Base-by-base conservation (phyloP, 2,329 filamentous ascomycete genomes). In the Onygenales sp. region DNA sequence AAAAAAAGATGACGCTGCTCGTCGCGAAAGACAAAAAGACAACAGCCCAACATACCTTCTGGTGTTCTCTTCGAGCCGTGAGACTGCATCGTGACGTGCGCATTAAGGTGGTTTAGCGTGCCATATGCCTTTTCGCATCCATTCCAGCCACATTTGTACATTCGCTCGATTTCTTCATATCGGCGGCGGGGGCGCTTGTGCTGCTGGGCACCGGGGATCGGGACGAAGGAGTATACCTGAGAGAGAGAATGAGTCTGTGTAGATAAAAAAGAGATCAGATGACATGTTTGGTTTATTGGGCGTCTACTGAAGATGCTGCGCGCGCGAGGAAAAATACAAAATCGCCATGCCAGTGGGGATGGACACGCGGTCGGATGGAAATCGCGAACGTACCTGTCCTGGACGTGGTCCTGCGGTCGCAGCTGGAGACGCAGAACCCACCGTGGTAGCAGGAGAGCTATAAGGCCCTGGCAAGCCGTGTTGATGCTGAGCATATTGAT, bases 81-180 rank as follows among this genome's bases (percentile, higher is more conserved):
- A 57, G 89, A 93, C 71, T 98, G 93, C 93, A 97, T 97, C 11
- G 93, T 97, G 48, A 98, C 93, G 66, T 98, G 93, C 41, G 93
- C 93, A 67, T 98, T 98, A 62, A 98, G 71, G 69, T 98, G 93
- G 71, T 98, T 98, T 57, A 98, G 75, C 47, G 93, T 98, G 56
- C 93, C 93, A 63, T 98, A 98, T 2, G 93, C 93, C 75, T 98
- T 98, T 72, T 98, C 93, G 67, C 93, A 98, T 7, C 91, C 91
- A 60, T 96, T 92, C 89, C 90, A 97, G 31, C 92, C 93, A 67
- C 93, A 98, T 73, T 97, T 97, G 78, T 98, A 97, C 93, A 98
- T 97, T 67, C 93, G 85, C 76, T 98, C 93, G 63, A 98, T 98
- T 69, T 98, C 93, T 72, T 98, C 93, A 64, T 96, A 98, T 52